A percentile compares a stretch with the other conserved stretches of the same genome.
phyloP scores from a whole-genome alignment of 129 eudicot species.

The Apium graveolens region DNA sequence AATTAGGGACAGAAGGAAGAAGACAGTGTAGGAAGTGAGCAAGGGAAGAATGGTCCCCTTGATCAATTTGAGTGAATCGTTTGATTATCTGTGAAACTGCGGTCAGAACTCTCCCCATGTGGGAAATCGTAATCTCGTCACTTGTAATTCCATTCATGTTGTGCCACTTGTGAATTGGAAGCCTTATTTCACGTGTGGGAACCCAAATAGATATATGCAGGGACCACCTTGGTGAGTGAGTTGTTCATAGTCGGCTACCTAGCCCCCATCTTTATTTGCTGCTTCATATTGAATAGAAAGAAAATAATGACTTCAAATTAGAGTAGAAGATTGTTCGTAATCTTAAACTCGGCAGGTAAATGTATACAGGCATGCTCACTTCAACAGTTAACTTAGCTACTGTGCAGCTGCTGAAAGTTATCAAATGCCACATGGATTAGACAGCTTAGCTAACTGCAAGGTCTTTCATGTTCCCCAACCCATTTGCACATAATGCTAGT shows the following conservation, averaged over 20 bases:
- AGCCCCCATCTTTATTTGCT: not conserved
- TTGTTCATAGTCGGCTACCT: not conserved
- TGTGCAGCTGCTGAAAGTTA: no score
- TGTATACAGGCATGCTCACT: no score
- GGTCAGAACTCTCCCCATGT: not conserved
- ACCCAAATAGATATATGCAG: not conserved
- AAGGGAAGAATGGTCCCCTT: not conserved
- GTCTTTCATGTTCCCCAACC: no score
- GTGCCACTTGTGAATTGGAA: not conserved
- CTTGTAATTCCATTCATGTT: not conserved
- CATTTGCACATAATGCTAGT: no score
- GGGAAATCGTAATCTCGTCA: not conserved
- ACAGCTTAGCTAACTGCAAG: no score
- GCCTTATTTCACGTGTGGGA: slow-evolving; percentile 9
- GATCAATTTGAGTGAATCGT: not conserved
- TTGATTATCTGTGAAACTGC: not conserved
- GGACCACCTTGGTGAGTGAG: slow-evolving; percentile 4
- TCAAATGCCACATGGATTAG: no score
- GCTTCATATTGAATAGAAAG: not conserved
- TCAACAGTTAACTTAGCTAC: no score
- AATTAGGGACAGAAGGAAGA: not conserved
- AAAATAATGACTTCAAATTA: no score
- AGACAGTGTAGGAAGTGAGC: not conserved
- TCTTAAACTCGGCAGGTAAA: no score
- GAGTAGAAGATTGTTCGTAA: no score